Conservation (phyloP, 2,329 filamentous ascomycete genomes). For the Neospermospora avenae region DNA sequence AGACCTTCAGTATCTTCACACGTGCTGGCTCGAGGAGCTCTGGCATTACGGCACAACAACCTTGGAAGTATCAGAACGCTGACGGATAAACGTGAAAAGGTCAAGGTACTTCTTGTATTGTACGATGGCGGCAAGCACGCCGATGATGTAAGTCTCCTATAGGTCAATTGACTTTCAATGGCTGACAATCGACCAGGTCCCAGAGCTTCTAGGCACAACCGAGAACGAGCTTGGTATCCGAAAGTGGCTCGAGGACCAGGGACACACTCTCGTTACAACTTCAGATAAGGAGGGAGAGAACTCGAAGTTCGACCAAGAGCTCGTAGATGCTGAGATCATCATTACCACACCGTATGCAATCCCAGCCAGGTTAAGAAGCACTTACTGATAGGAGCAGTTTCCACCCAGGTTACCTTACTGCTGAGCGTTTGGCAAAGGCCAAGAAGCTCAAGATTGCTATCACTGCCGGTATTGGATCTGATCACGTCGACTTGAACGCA, state of each 20-base stretch:
- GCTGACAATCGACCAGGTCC: constrained; percentile 49
- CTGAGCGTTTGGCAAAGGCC: constrained; percentile 92
- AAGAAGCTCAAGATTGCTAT: constrained; percentile 98
- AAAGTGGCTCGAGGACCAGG: constrained; percentile 96
- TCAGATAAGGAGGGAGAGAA: constrained; percentile 95
- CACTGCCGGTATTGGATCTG: constrained; percentile 96
- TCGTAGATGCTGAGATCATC: constrained; percentile 96
- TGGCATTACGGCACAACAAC: constrained; percentile 19
- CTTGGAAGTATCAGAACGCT: constrained; percentile 35
- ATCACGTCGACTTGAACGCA: constrained; percentile 88
- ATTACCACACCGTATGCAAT: constrained; percentile 86
- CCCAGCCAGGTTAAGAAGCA: not conserved
- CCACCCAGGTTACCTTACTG: constrained; percentile 96
- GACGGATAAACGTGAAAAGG: constrained; percentile 51
- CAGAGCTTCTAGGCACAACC: constrained; percentile 78
- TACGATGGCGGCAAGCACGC: constrained; percentile 90
- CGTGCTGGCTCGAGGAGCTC: constrained; percentile 22
- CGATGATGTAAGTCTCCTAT: constrained; percentile 54
- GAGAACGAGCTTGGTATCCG: constrained; percentile 98
- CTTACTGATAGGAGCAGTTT: constrained; percentile 55
- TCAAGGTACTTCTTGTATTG: constrained; percentile 90
- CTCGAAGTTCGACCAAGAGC: constrained; percentile 92
- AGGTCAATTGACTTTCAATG: constrained; percentile 11
- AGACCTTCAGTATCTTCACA: constrained; percentile 21
- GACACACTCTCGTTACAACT: constrained; percentile 94